Evolutionary conservation across 176 grass and related monocot genomes (phyloP), one percentile per base, ranked within the genome.

Genomic region (Avena eriantha): DNA sequence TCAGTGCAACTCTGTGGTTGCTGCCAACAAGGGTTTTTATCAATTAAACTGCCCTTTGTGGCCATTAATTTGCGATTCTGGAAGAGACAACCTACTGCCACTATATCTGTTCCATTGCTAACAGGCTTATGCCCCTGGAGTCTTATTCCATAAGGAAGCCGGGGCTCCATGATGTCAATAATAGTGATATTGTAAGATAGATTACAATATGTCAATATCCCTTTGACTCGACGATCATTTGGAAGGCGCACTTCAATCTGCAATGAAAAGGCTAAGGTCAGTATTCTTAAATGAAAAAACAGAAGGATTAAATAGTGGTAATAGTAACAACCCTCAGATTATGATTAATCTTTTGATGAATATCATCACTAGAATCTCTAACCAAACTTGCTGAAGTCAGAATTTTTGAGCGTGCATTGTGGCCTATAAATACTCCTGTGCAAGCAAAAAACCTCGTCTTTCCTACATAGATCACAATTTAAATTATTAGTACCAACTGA

Each of bases 321-420:
- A 67, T 12, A 67, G 29, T 17, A 34, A 33, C 64, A 67, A 67
- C 64, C 64, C 64, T 67, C 29, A 67, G 1, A 1, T 67, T 67
- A 17, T 34, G 29, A 34, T 67, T 17, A 67, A 67, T 67, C 26
- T 34, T 67, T 8, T 17, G 8, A 45, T 45, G 64, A 67, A 33
- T 8, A 67, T 67, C 64, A 67, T 67, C 64, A 67, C 64, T 29
- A 67, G 13, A 67, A 67, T 35, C 64, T 17, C 64, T 8, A 17
- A 67, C 64, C 64, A 67, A 67, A 34, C 64, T 67, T 67, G 64
- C 64, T 34, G 64, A 67, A 67, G 64, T 67, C 26, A 67, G 64
- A 34, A 67, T 17, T 67, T 17, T 67, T 67, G 5, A 67, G 64
- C 14, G 64, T 67, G 29, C 13, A 67, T 29, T 5, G 6, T 5